phyloP scores from a whole-genome alignment of 768 basidiomycete species.

The Rhodocollybia butyracea region DNA sequence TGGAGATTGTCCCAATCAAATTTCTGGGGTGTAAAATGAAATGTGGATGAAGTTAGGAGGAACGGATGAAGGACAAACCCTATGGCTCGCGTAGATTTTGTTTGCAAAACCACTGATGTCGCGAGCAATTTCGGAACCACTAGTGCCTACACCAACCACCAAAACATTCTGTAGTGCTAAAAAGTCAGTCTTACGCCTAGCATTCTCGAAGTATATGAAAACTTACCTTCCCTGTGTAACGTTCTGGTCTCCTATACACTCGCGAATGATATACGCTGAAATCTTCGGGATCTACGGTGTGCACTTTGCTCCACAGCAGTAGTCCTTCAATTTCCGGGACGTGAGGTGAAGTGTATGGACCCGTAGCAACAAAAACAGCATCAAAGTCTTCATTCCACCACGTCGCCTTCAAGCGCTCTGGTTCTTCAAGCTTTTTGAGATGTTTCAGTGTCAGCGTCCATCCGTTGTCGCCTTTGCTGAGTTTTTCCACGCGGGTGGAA shows the following conservation, averaged over 20 bases:
- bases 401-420: constrained; percentile 14
- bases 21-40: constrained; percentile 5
- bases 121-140: constrained; percentile 19
- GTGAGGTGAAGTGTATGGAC: constrained; percentile 28
- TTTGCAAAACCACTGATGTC: constrained; percentile 15
- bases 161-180: constrained; percentile 11
- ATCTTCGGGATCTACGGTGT: constrained; percentile 8
- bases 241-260: constrained; percentile 27
- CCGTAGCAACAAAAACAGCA: constrained; percentile 28
- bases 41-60: neutral
- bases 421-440: constrained; percentile 15
- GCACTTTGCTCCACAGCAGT: constrained; percentile 22
- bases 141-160: constrained; percentile 17
- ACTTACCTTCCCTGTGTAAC: constrained; percentile 25
- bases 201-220: neutral
- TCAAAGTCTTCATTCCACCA: constrained; percentile 31
- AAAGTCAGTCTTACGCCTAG: neutral
- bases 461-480: constrained; percentile 22
- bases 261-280: constrained; percentile 26
- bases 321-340: constrained; percentile 29
- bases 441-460: constrained; percentile 20
- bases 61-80: constrained; percentile 12
- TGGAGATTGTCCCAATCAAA: constrained; percentile 21
- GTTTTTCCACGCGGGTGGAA: constrained; percentile 35
- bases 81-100: constrained; percentile 13